phyloP scores from a whole-genome alignment of 805 yeast species.

The Tetrapisispora namnaoensis region DNA sequence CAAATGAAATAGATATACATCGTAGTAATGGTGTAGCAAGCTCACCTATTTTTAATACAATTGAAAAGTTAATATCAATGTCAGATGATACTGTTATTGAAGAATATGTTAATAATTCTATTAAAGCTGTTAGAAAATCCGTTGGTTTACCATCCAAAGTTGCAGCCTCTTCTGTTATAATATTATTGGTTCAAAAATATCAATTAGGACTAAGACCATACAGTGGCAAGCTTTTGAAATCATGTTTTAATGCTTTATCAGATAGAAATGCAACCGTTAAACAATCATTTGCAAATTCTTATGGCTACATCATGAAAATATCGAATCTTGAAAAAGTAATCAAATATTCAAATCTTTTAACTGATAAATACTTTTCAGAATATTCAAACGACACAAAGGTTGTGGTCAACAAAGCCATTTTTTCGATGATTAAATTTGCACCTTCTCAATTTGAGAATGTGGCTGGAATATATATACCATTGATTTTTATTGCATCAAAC shows the following conservation, averaged over 20 bases:
- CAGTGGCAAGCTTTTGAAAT: slow-evolving; percentile 53
- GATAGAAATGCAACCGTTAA: slow-evolving; percentile 69
- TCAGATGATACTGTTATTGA: slow-evolving; percentile 34
- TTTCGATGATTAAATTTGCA: slow-evolving; percentile 58
- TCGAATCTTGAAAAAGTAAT: slow-evolving; percentile 43
- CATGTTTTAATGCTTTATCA: slow-evolving; percentile 47
- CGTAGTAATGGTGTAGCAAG: slow-evolving; percentile 62
- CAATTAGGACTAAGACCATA: slow-evolving; percentile 36
- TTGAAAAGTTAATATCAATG: slow-evolving; percentile 62
- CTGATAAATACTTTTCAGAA: slow-evolving; percentile 46
- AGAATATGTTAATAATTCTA: slow-evolving; percentile 41
- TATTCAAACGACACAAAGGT: slow-evolving; percentile 35
- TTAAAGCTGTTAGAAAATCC: slow-evolving; percentile 50
- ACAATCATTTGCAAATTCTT: slow-evolving; percentile 65
- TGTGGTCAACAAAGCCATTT: slow-evolving; percentile 52
- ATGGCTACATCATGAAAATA: slow-evolving; percentile 67
- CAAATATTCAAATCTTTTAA: slow-evolving; percentile 43
- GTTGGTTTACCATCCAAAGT: slow-evolving; percentile 90
- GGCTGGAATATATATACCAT: slow-evolving; percentile 59
- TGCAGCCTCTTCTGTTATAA: slow-evolving; percentile 67
- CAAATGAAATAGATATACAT: slow-evolving; percentile 65
- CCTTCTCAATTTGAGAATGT: slow-evolving; percentile 55
- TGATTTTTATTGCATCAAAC: slow-evolving; percentile 68
- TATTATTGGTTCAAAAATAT: slow-evolving; percentile 51
- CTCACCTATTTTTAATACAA: slow-evolving; percentile 84